These are phyloP conservation scores for Heimioporus sp. DNA, from an alignment of 768 basidiomycete species.

Conservation along the genomic window DNA sequence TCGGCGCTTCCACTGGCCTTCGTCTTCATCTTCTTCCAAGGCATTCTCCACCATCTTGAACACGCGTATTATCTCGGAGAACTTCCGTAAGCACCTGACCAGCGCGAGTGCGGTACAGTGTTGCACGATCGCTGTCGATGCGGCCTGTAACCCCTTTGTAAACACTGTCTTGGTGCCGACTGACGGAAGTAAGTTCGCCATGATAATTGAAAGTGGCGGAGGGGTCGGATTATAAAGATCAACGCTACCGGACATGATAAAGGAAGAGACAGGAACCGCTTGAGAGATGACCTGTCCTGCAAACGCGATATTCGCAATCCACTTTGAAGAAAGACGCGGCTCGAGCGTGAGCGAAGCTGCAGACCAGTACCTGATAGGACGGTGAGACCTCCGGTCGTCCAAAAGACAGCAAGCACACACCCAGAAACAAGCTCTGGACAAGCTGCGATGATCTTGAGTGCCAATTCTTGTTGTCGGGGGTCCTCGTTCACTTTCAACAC, in stretches of 20 bases:
- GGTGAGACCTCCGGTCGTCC: constrained; percentile 8
- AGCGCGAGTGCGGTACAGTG: constrained; percentile 82
- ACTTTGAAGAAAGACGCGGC: constrained; percentile 83
- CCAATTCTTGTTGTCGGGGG: constrained; percentile 78
- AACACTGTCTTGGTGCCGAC: constrained; percentile 68
- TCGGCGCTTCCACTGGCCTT: constrained; percentile 73
- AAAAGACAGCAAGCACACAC: constrained; percentile 36
- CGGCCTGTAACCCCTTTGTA: constrained; percentile 76
- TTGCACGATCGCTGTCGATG: constrained; percentile 68
- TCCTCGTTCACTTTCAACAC: constrained; percentile 88
- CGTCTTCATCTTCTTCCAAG: constrained; percentile 58
- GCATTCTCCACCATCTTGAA: constrained; percentile 49
- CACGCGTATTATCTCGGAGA: constrained; percentile 47
- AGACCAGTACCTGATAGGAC: constrained; percentile 65
- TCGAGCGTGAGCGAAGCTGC: constrained; percentile 71
- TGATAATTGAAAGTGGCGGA: constrained; percentile 65
- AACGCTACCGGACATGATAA: constrained; percentile 47
- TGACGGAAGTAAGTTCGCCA: constrained; percentile 80
- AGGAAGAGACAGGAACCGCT: constrained; percentile 62
- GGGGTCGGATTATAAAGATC: constrained; percentile 66
- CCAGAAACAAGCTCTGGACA: constrained; percentile 86
- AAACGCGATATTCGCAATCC: constrained; percentile 88
- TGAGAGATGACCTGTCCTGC: constrained; percentile 77
- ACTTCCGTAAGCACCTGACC: constrained; percentile 73
- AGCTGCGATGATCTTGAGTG: constrained; percentile 70